phyloP scores from a whole-genome alignment of 2,329 filamentous ascomycete genomes.

The Colletotrichum destructivum region DNA sequence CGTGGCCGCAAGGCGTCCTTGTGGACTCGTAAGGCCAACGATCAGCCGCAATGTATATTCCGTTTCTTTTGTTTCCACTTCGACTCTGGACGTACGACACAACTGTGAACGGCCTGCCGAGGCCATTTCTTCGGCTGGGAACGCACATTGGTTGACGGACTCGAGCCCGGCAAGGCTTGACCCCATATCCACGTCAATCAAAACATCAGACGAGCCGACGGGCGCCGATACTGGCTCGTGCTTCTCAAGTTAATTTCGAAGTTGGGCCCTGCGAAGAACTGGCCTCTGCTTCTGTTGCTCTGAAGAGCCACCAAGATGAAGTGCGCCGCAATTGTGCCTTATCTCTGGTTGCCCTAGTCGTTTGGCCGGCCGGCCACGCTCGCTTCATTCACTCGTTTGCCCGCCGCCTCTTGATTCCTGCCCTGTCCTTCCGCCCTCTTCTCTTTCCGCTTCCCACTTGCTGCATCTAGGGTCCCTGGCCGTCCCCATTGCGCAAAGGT shows the following conservation, averaged over 20 bases:
- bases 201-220: constrained; percentile 21
- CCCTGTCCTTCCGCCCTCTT: constrained; percentile 16
- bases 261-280: constrained; percentile 23
- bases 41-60: not conserved
- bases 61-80: not conserved
- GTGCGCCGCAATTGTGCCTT: constrained; percentile 18
- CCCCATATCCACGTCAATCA: constrained; percentile 26
- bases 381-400: constrained; percentile 24
- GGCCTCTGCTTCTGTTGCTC: constrained; percentile 7
- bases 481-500: constrained; percentile 12
- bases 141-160: constrained; percentile 19
- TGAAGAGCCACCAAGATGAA: constrained; percentile 17
- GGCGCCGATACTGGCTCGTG: constrained; percentile 35
- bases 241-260: constrained; percentile 14
- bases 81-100: not conserved
- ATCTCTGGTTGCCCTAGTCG: constrained; percentile 21
- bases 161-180: constrained; percentile 17
- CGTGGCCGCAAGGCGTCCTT: constrained; percentile 6
- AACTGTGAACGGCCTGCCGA: constrained; percentile 11
- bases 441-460: constrained; percentile 3
- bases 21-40: constrained; percentile 3
- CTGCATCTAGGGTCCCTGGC: constrained; percentile 11
- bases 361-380: not conserved
- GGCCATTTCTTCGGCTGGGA: constrained; percentile 2
- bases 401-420: not conserved